Conservation (phyloP, 2,329 filamentous ascomycete genomes). For the Cordyceps sp. region DNA sequence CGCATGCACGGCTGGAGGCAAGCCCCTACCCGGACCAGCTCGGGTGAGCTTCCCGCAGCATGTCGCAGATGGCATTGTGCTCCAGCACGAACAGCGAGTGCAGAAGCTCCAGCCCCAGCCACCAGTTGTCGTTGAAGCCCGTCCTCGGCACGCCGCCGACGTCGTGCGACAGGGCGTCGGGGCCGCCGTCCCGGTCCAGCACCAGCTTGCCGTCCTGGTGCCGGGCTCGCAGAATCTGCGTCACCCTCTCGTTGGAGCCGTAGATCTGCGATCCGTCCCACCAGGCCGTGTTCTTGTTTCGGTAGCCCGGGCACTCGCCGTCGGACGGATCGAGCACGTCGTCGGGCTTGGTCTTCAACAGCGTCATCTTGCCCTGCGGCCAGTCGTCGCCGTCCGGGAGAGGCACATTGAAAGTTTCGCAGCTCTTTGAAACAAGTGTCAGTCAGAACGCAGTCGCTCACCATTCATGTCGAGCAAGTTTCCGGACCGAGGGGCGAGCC, state of each 20-base stretch:
- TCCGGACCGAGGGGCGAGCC: no score
- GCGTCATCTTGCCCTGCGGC: background rate
- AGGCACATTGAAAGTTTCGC: background rate
- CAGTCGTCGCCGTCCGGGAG: background rate
- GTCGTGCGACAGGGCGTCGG: background rate
- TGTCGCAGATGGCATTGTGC: conserved; percentile 1
- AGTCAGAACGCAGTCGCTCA: no score
- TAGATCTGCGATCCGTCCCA: conserved; percentile 1
- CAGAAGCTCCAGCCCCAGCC: background rate
- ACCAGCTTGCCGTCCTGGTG: background rate
- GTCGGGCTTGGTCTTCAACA: conserved; percentile 1
- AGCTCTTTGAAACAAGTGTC: background rate
- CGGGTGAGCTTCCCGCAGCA: background rate
- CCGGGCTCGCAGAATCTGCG: background rate
- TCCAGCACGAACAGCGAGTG: conserved; percentile 1
- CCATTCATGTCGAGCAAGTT: no score
- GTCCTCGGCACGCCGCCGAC: background rate
- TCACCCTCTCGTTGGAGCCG: background rate
- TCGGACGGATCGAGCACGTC: background rate
- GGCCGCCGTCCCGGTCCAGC: background rate
- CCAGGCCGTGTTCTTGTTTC: conserved; percentile 1
- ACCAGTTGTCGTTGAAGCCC: conserved; percentile 1
- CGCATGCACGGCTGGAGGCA: no score
- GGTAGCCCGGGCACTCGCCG: background rate
- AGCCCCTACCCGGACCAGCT: background rate